These are phyloP conservation scores for Spizellomyces punctatus DNA, from an alignment of 192 early-diverging fungal species.

Conservation along the genomic window DNA sequence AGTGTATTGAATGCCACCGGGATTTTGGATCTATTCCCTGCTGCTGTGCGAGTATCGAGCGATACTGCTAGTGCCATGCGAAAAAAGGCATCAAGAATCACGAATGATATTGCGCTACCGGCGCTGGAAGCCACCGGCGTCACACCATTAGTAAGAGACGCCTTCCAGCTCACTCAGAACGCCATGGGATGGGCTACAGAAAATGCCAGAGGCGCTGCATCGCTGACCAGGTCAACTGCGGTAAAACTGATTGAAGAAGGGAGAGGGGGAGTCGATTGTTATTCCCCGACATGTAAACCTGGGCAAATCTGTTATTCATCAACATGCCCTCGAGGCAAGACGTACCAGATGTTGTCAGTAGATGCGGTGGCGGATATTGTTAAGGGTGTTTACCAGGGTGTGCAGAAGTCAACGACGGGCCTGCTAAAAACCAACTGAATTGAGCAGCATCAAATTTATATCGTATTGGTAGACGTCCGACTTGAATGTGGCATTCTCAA, in stretches of 20 bases:
- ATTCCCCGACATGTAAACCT: conserved; percentile 45
- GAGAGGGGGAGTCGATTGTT: conserved; percentile 44
- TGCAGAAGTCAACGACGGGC: too few relatives aligned
- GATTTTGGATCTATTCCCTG: conserved; percentile 48
- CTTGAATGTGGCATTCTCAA: too few relatives aligned
- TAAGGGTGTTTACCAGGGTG: conserved; percentile 23
- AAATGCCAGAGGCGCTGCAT: conserved; percentile 2
- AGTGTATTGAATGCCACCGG: conserved; percentile 47
- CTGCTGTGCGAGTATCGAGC: conserved; percentile 36
- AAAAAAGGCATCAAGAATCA: conserved; percentile 7
- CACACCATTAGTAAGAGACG: conserved; percentile 11
- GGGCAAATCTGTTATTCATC: conserved; percentile 50
- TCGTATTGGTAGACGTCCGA: too few relatives aligned
- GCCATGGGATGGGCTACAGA: conserved; percentile 26
- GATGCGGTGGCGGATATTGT: conserved; percentile 38
- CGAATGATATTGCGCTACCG: conserved; percentile 10
- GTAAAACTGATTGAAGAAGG: conserved; percentile 45
- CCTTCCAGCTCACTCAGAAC: not conserved
- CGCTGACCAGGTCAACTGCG: conserved; percentile 33
- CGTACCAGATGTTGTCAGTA: conserved; percentile 25
- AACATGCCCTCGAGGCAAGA: conserved; percentile 46
- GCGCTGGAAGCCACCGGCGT: conserved; percentile 32
- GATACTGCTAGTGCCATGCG: conserved; percentile 28
- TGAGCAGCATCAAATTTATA: too few relatives aligned
- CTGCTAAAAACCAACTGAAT: too few relatives aligned